These are phyloP conservation scores for Phylloporus sp. DNA, from an alignment of 768 basidiomycete species.

Conservation along the genomic window DNA sequence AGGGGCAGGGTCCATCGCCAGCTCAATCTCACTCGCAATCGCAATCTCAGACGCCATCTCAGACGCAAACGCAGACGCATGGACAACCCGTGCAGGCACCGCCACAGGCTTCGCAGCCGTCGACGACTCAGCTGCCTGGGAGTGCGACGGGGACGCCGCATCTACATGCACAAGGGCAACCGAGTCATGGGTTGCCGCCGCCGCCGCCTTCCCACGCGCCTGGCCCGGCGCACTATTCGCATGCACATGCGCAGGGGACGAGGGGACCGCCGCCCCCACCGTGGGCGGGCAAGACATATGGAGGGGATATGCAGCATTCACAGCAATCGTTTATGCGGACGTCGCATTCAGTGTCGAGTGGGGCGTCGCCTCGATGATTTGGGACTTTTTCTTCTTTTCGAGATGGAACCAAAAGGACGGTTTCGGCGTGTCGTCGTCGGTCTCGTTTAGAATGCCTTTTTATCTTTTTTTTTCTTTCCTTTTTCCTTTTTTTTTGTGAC, in stretches of 20 bases:
- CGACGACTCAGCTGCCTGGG: constrained; percentile 7
- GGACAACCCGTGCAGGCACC: constrained; percentile 5
- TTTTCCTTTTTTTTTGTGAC: too few relatives aligned
- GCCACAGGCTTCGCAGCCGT: constrained; percentile 5
- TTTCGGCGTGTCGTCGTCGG: too few relatives aligned
- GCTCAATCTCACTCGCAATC: too few relatives aligned
- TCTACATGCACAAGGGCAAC: constrained; percentile 12
- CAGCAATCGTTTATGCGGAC: constrained; percentile 47
- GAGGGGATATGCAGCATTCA: constrained; percentile 27
- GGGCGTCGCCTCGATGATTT: constrained; percentile 28
- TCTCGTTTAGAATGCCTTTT: too few relatives aligned
- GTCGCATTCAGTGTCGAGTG: constrained; percentile 39
- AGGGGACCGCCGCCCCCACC: constrained; percentile 23
- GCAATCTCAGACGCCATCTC: too few relatives aligned
- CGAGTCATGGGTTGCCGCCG: constrained; percentile 7
- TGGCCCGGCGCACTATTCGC: constrained; percentile 3
- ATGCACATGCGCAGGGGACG: constrained; percentile 6
- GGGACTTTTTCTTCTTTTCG: too few relatives aligned
- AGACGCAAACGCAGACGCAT: not conserved
- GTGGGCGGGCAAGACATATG: constrained; percentile 22
- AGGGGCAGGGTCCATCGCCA: too few relatives aligned
- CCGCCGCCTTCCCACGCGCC: constrained; percentile 10
- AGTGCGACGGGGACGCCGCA: constrained; percentile 14
- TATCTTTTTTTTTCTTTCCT: too few relatives aligned
- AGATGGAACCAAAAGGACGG: too few relatives aligned